These are phyloP conservation scores for Epichloe sylvatica DNA, from an alignment of 2,329 filamentous ascomycete species.

Conservation along the genomic window DNA sequence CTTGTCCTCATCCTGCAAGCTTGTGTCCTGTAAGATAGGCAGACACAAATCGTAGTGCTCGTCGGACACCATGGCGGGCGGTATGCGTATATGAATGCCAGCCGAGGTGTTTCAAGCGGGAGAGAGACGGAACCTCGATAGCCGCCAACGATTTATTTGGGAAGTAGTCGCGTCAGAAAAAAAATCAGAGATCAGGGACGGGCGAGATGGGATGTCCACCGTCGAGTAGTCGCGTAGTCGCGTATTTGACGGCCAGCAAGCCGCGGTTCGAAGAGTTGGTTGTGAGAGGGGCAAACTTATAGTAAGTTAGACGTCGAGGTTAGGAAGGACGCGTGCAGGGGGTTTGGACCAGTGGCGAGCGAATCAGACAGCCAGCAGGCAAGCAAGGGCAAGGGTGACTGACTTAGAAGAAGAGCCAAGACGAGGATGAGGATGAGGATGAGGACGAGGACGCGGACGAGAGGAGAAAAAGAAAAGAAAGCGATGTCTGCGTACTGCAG, in stretches of 20 bases:
- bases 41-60: slow-evolving; percentile 84
- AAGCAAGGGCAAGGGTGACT: not conserved
- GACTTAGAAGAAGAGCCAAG: not conserved
- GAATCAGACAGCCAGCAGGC: not conserved
- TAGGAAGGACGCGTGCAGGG: not conserved
- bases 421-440: not conserved
- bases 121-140: not conserved
- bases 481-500: not conserved
- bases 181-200: not conserved
- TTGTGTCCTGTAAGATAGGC: slow-evolving; percentile 69
- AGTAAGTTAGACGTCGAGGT: not conserved
- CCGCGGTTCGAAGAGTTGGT: not conserved
- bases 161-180: not conserved
- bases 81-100: not conserved
- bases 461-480: not conserved
- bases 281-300: not conserved
- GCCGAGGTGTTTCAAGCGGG: not conserved
- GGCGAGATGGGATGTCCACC: not conserved
- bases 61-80: slow-evolving; percentile 68
- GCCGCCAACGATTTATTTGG: not conserved
- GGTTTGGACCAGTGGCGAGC: not conserved
- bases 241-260: not conserved
- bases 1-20: slow-evolving; percentile 86
- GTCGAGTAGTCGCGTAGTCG: not conserved
- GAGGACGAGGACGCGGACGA: too few species aligned